Evolutionary conservation across 2,329 filamentous ascomycete species (phyloP).

Genomic region (Penicillium fuscoglaucum): DNA sequence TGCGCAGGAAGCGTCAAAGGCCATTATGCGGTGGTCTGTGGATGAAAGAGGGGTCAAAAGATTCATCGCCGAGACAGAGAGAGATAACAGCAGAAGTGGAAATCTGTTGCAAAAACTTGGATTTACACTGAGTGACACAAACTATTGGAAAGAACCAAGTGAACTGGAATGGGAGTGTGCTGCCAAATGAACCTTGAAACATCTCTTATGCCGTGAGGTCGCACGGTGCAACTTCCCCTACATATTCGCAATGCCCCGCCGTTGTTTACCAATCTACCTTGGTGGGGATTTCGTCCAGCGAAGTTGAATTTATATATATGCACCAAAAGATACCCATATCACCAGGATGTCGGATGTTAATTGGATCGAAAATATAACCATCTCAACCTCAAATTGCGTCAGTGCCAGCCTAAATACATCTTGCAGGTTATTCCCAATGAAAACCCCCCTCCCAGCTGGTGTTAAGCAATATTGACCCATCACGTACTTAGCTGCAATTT

Average conservation of each 20-base stretch:
- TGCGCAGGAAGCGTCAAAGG: slow-evolving; percentile 23
- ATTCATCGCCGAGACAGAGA: slow-evolving; percentile 30
- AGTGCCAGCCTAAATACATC: not conserved
- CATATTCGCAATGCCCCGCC: not conserved
- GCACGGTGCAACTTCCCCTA: too few relatives aligned
- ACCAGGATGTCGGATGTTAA: not conserved
- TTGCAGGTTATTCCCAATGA: not conserved
- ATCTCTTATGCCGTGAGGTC: not conserved
- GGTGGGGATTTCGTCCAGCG: not conserved
- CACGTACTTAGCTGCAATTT: not conserved
- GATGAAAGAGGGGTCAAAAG: slow-evolving; percentile 23
- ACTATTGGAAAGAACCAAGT: slow-evolving; percentile 26
- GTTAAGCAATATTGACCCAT: not conserved
- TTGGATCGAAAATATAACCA: not conserved
- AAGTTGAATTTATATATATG: not conserved
- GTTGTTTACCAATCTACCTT: not conserved
- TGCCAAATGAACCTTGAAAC: not conserved
- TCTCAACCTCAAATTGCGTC: slow-evolving; percentile 3
- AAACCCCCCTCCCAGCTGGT: not conserved
- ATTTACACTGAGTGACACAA: slow-evolving; percentile 21
- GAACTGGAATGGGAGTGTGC: slow-evolving; percentile 23
- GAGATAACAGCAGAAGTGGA: slow-evolving; percentile 24
- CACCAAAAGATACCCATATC: not conserved
- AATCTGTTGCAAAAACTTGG: slow-evolving; percentile 26
- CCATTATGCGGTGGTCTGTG: slow-evolving; percentile 26